Conservation (phyloP, 257 asterid species). For the Gardenia jasminoides region DNA sequence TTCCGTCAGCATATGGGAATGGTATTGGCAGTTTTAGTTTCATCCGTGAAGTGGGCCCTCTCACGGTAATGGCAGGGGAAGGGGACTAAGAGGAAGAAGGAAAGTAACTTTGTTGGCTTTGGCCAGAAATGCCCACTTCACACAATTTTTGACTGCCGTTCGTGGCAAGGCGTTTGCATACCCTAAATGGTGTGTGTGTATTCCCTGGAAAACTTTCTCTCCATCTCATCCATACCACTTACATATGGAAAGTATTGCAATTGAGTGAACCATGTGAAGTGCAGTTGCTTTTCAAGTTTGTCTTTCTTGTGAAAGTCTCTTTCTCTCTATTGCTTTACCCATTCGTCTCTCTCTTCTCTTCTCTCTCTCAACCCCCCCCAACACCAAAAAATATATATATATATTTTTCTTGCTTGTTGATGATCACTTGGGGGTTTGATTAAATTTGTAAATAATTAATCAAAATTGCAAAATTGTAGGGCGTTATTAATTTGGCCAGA, state of each 20-base stretch:
- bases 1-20: no score
- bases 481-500: slow-evolving; percentile 18
- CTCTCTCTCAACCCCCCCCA: no score
- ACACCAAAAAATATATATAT: no score
- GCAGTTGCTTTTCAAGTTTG: slow-evolving; percentile 4
- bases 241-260: background rate
- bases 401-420: background rate
- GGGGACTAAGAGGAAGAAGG: background rate
- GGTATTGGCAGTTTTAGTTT: no score
- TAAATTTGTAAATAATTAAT: background rate
- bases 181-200: background rate
- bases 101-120: slow-evolving; percentile 13
- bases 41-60: slow-evolving; percentile 4
- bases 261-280: slow-evolving; percentile 26
- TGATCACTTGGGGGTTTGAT: background rate
- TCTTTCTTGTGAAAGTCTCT: background rate
- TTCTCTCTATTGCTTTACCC: background rate
- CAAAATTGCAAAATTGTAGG: background rate
- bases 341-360: background rate
- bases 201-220: slow-evolving; percentile 5
- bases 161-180: slow-evolving; percentile 8
- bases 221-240: slow-evolving; percentile 7
- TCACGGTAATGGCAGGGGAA: no score
- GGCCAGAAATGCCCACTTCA: slow-evolving; percentile 16
- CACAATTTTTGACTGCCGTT: slow-evolving; percentile 14